Evolutionary conservation across 257 asterid genomes (phyloP), one percentile per base, ranked within the genome.

Genomic region (Nicotiana knightiana): DNA sequence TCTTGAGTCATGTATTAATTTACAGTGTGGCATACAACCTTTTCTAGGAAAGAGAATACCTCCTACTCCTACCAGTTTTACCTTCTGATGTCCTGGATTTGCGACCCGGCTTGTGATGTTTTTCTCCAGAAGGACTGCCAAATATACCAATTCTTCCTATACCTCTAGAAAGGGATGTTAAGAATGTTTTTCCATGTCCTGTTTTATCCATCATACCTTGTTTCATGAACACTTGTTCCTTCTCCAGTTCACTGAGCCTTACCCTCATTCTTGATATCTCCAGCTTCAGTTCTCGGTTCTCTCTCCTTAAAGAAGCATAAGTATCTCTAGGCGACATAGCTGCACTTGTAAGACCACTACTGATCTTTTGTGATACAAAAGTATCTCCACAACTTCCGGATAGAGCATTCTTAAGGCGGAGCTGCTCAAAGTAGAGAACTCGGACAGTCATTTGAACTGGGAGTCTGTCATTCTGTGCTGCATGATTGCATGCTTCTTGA

Each of bases 231-330:
- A 91, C 90, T 66, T 89, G 94, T 80, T 92, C 92, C 65, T 92
- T 92, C 83, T 92, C 94, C 16, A 91, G 79, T 70, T 92, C 97
- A 65, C 89, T 91, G 1, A 92, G 90, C 90, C 97, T 83, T 24
- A 88, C 89, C 79, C 94, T 77, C 93, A 92, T 92, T 79, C 94
- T 86, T 12, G 93, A 90, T 84, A 92, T 88, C 88, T 91, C 97
- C 57, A 92, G 90, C 83, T 92, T 92, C 81, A 92, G 82, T 63
- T 89, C 91, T 81, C 88, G 84, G 76, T 92, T 92, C 86, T 91
- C 95, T 85, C 97, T 90, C 84, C 92, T 86, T 83, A 91, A 79
- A 3, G 91, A 88, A 30, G 97, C 93, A 39, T 88, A 91, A 0
- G 89, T 89, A 51, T 91, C 94, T 32, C 91, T 85, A 10, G 93